Base-by-base conservation (phyloP, 371 early-diverging fungal genomes). In the Nematocida sp. region DNA sequence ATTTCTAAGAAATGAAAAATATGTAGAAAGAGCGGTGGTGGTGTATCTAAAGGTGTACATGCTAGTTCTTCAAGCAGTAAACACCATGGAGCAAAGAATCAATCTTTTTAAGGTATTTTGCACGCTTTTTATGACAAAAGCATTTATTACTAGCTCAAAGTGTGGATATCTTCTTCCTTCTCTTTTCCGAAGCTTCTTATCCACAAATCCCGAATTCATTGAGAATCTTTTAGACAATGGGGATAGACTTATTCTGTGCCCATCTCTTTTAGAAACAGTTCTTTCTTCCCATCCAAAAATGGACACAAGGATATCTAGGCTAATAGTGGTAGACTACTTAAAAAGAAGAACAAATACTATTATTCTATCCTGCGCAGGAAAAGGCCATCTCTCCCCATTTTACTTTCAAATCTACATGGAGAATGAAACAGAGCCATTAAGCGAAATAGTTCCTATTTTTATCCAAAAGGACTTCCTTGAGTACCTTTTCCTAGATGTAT, bases 341-440 rank as follows among this genome's bases (percentile, higher is more conserved):
- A 71, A 40, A 4, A 60, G 75, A 35, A 61, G 48, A 13, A 51
- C 0, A 0, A 71, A 61, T 60, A 9, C n/a, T 16, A 0, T 63
- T 20, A 49, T 71, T 0, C n/a, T 71, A 4, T 20, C 40, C 26
- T 4, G 38, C 25, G 59, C 35, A 1, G 75, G 75, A 20, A 71
- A 71, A 35, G 75, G 75, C 11, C 59, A 59, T 33, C 35, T 59
- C 1, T 57, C 57, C 4, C 75, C 75, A 20, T 71, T 71, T 23
- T 71, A 61, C 61, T 71, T 61, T 33, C 61, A 71, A 33, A 35
- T 61, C 32, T 71, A 71, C 50, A 71, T 71, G 35, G 75, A 71
- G 28, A 61, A 48, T 33, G 75, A 71, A 36, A 63, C 45, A 11
- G 50, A 3, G 1, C 49, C 60, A 1, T 5, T 71, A 16, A 2